Evolutionary conservation across 106 monocot species (phyloP).

Genomic region (Gastrodia elata): DNA sequence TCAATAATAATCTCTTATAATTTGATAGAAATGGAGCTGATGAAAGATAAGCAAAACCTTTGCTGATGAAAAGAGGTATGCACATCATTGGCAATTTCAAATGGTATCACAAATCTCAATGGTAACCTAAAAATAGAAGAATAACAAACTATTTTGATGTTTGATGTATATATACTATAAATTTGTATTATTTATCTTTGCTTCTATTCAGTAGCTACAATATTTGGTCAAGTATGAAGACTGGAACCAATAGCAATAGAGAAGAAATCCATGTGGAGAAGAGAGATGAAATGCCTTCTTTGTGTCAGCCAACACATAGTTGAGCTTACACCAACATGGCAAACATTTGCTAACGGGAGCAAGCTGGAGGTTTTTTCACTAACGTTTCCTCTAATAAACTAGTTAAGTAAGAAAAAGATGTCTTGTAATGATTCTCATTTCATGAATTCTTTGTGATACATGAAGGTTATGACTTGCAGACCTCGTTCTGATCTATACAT

Average conservation of each 20-base stretch:
- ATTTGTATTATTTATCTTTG: background rate
- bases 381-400: too few species aligned
- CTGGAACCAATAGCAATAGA: conserved; percentile 63
- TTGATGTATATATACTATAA: background rate
- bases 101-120: conserved; percentile 92
- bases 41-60: conserved; percentile 91
- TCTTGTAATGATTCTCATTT: background rate
- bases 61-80: conserved; percentile 86
- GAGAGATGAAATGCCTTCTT: conserved; percentile 84
- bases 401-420: conserved; percentile 3
- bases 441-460: background rate
- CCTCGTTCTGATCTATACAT: conserved; percentile 62
- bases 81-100: conserved; percentile 79
- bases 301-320: conserved; percentile 89
- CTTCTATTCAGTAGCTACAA: conserved; percentile 42
- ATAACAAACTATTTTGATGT: conserved; percentile 2
- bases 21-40: conserved; percentile 72
- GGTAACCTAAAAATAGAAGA: conserved; percentile 34
- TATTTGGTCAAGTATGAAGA: conserved; percentile 87
- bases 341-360: conserved; percentile 78
- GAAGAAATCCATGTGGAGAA: conserved; percentile 84
- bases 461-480: conserved; percentile 74
- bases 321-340: conserved; percentile 66
- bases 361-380: conserved; percentile 56
- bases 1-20: background rate